Conservation (phyloP, 805 yeast species). For the Debaryomyces prosopidis region DNA sequence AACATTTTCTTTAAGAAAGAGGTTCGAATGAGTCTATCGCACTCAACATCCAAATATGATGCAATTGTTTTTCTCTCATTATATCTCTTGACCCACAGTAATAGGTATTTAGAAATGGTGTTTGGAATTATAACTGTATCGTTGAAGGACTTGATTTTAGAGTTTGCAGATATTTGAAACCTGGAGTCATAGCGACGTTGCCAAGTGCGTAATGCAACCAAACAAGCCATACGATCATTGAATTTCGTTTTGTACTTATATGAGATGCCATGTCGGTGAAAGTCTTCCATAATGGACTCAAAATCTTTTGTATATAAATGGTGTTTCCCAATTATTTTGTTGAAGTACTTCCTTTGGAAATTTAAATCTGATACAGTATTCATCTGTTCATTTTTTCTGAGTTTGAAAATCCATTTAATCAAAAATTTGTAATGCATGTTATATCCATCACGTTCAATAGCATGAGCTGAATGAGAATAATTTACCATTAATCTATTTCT, state of each 20-base stretch:
- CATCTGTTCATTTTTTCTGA: slow-evolving; percentile 6
- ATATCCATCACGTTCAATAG: slow-evolving; percentile 2
- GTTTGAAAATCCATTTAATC: slow-evolving; percentile 5
- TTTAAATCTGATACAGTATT: slow-evolving; percentile 17
- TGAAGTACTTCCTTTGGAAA: slow-evolving; percentile 20
- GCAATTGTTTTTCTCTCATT: slow-evolving; percentile 12
- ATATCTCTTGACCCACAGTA: slow-evolving; percentile 22
- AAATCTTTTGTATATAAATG: slow-evolving; percentile 5
- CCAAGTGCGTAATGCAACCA: slow-evolving; percentile 19
- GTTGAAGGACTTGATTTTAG: slow-evolving; percentile 19
- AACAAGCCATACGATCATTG: background rate
- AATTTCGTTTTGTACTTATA: background rate
- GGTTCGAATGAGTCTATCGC: slow-evolving; percentile 5
- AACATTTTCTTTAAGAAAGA: slow-evolving; percentile 2
- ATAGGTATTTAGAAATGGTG: slow-evolving; percentile 10
- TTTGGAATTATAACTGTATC: slow-evolving; percentile 12
- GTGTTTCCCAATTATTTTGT: slow-evolving; percentile 5
- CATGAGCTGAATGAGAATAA: background rate
- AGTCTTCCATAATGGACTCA: slow-evolving; percentile 1
- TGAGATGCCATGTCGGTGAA: background rate
- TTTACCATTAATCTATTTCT: slow-evolving; percentile 2
- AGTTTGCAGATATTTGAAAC: slow-evolving; percentile 20
- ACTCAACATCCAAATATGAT: slow-evolving; percentile 8
- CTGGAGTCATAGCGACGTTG: slow-evolving; percentile 14
- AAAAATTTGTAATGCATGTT: slow-evolving; percentile 1